Conservation (phyloP, 2,329 filamentous ascomycete species). For the Pseudogymnoascus verrucosus region DNA sequence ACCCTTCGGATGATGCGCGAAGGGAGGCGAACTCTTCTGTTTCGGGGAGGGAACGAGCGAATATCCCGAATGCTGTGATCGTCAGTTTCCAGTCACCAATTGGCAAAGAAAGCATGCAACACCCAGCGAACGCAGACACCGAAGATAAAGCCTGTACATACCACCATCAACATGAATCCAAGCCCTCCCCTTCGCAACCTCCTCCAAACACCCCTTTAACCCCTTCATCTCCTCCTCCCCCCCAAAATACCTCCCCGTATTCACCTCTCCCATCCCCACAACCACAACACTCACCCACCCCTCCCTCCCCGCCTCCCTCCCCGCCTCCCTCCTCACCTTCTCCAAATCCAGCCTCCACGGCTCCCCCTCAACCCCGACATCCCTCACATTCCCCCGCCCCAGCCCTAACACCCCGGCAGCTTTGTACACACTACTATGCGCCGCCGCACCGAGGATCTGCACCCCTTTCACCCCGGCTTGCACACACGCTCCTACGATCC, state of each 20-base stretch:
- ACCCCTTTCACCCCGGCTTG: no score
- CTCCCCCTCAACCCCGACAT: no score
- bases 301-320: slow-evolving; percentile 45
- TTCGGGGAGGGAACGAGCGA: slow-evolving; percentile 57
- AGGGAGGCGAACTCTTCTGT: slow-evolving; percentile 47
- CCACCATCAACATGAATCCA: slow-evolving; percentile 88
- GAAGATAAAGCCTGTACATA: slow-evolving; percentile 27
- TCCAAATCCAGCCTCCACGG: no score
- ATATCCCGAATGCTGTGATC: slow-evolving; percentile 68
- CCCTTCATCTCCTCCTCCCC: slow-evolving; percentile 33
- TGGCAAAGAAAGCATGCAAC: neutral
- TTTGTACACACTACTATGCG: no score
- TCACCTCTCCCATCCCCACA: slow-evolving; percentile 83
- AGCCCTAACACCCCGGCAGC: no score
- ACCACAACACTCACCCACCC: slow-evolving; percentile 65
- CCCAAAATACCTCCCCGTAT: slow-evolving; percentile 75
- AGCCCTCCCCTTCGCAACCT: slow-evolving; percentile 66
- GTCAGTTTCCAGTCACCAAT: neutral
- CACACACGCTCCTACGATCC: no score
- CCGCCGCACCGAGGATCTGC: no score
- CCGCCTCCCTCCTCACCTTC: no score
- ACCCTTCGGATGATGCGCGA: slow-evolving; percentile 46
- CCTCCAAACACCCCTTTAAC: slow-evolving; percentile 49
- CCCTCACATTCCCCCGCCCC: no score
- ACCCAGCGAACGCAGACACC: neutral